Evolutionary conservation across 2,329 filamentous ascomycete species (phyloP), one percentile per base, ranked within the genome.

Genomic region (Scedosporium aurantiacum): DNA sequence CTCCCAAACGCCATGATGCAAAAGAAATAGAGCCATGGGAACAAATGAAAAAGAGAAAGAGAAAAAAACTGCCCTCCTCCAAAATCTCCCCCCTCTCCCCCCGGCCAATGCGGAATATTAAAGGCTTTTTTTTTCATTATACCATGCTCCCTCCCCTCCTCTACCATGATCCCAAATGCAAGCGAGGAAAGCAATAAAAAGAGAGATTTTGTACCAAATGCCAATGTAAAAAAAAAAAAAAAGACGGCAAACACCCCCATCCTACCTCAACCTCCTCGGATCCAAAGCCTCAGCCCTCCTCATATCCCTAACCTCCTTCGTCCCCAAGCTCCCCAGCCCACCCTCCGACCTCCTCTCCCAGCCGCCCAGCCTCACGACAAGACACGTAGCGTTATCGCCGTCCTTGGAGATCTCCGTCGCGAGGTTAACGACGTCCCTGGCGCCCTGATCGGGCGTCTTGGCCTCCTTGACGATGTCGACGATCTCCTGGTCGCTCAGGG

Each of bases 381-480:
- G 76, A 66, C 85, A 88, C 0, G 85, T 89, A 5, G 85, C 84
- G 68, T 89, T 89, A 70, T 89, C 86, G 8, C 85, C 86, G 68
- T 78, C 79, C 16, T 67, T 78, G 27, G 83, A 86, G 3, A 96
- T 89, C 74, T 97, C 94, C 0, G 90, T 94, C 0, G 93, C 91
- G 73, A 94, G 97, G 61, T 84, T 84, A 28, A 96, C 90, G 6
- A 99, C 83, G 64, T 87, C 85, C 63, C 81, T 81, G 1, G 91
- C 86, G 2, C 86, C 94, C 70, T 96, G 85, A 67, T 96, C 93
- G 0, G 94, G 94, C 0, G 93, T 97, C 69, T 82, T 86, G 4
- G 91, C 90, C 74, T 99, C 94, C 73, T 97, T 97, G 68, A 97
- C 81, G 37, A 97, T 86, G 71, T 99, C 94, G 32, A 97, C 92